Evolutionary conservation across 306 rosid genomes (phyloP).

Genomic region (Argentina anserina): DNA sequence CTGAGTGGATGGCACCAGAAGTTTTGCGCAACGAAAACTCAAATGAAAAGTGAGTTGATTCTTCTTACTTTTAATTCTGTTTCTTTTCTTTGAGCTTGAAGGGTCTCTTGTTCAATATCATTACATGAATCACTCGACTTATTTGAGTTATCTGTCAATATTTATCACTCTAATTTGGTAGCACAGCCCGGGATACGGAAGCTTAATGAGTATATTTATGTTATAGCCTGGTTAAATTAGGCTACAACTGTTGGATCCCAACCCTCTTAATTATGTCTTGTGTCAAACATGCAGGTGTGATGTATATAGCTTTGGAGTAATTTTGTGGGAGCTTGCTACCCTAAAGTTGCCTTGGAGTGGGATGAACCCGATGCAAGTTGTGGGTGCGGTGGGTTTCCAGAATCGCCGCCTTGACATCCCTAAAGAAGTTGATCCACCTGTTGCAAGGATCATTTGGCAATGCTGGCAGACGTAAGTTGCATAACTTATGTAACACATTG

Average conservation of each 20-base stretch:
- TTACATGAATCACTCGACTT: background rate
- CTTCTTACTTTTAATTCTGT: background rate
- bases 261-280: constrained; percentile 5
- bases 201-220: background rate
- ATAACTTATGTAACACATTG: constrained; percentile 15
- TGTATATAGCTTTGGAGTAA: constrained; percentile 96
- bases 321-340: constrained; percentile 98
- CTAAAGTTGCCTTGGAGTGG: constrained; percentile 90
- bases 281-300: constrained; percentile 71
- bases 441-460: constrained; percentile 84
- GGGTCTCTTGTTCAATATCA: background rate
- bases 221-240: constrained; percentile 5
- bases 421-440: constrained; percentile 84
- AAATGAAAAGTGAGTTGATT: constrained; percentile 77
- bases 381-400: constrained; percentile 98
- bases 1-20: constrained; percentile 99
- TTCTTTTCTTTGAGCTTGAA: constrained; percentile 9
- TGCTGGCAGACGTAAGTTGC: constrained; percentile 97
- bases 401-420: constrained; percentile 94
- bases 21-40: constrained; percentile 98
- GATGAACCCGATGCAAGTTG: constrained; percentile 99
- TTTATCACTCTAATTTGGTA: background rate
- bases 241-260: background rate
- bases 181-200: background rate
- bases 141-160: background rate